Conservation (phyloP, 2,329 filamentous ascomycete species). For the Fusarium oligoseptatum region DNA sequence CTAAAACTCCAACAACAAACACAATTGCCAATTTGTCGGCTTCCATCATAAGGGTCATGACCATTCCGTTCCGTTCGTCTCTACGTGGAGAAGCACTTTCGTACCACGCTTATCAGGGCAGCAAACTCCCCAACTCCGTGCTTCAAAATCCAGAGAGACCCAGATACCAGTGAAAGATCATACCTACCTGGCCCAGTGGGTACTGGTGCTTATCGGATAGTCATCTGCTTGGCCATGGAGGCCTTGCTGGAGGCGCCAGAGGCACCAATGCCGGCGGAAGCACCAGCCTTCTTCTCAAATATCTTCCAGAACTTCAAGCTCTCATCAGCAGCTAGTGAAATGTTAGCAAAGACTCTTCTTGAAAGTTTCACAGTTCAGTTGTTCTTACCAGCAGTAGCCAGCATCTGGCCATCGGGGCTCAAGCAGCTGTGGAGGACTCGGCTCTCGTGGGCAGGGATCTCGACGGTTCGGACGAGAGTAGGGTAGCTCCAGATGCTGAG, state of each 20-base stretch:
- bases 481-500: slow-evolving; percentile 99
- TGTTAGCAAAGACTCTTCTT: slow-evolving; percentile 15
- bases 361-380: background rate
- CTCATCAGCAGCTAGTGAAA: slow-evolving; percentile 82
- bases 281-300: slow-evolving; percentile 96
- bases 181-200: slow-evolving; percentile 60
- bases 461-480: slow-evolving; percentile 94
- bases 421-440: slow-evolving; percentile 96
- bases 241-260: slow-evolving; percentile 82
- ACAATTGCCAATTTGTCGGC: slow-evolving; percentile 17
- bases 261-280: slow-evolving; percentile 72
- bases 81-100: slow-evolving; percentile 63
- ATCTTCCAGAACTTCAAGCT: slow-evolving; percentile 99
- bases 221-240: slow-evolving; percentile 94
- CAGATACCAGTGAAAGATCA: slow-evolving; percentile 58
- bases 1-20: slow-evolving; percentile 15
- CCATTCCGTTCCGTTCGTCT: slow-evolving; percentile 52
- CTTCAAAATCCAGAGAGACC: slow-evolving; percentile 61
- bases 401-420: slow-evolving; percentile 97
- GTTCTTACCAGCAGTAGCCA: slow-evolving; percentile 85
- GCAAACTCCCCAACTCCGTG: slow-evolving; percentile 65
- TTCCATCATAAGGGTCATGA: slow-evolving; percentile 45
- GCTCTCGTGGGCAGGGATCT: slow-evolving; percentile 98
- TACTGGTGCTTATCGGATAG: slow-evolving; percentile 75
- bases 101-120: slow-evolving; percentile 62